Conservation (phyloP, 2,329 filamentous ascomycete genomes). For the Fusarium sterilihyphosum region DNA sequence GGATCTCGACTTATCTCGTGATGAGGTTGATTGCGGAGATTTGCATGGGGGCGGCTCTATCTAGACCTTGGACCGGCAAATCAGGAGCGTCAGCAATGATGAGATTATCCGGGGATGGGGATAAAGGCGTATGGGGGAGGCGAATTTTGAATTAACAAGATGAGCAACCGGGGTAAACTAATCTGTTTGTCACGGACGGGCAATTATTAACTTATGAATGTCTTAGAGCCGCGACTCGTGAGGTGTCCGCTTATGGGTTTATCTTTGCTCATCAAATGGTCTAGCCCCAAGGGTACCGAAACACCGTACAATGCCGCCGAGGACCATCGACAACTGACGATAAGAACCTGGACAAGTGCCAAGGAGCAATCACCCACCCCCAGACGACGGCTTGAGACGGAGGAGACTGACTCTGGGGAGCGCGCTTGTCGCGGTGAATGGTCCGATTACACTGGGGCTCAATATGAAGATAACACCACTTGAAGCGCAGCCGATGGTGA, state of each 20-base stretch:
- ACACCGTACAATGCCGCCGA: conserved; percentile 1
- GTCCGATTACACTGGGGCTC: conserved; percentile 30
- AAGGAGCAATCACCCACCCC: conserved; percentile 14
- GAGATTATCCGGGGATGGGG: conserved; percentile 36
- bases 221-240: conserved; percentile 24
- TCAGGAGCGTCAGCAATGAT: conserved; percentile 24
- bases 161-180: conserved; percentile 5
- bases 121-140: conserved; percentile 31
- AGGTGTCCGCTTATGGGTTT: conserved; percentile 19
- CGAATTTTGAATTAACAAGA: conserved; percentile 21
- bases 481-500: conserved; percentile 3
- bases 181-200: conserved; percentile 12
- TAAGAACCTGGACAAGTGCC: conserved; percentile 30
- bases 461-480: conserved; percentile 24
- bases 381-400: conserved; percentile 31
- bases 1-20: conserved; percentile 32
- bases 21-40: conserved; percentile 34
- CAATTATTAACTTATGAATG: conserved; percentile 1
- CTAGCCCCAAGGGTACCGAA: conserved; percentile 31
- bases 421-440: conserved; percentile 44
- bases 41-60: conserved; percentile 19
- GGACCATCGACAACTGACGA: conserved; percentile 26
- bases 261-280: conserved; percentile 23
- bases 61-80: conserved; percentile 19
- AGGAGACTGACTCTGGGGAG: conserved; percentile 36